These are phyloP conservation scores for Jatropha curcas DNA, from an alignment of 345 rosid genomes.

Conservation along the genomic window DNA sequence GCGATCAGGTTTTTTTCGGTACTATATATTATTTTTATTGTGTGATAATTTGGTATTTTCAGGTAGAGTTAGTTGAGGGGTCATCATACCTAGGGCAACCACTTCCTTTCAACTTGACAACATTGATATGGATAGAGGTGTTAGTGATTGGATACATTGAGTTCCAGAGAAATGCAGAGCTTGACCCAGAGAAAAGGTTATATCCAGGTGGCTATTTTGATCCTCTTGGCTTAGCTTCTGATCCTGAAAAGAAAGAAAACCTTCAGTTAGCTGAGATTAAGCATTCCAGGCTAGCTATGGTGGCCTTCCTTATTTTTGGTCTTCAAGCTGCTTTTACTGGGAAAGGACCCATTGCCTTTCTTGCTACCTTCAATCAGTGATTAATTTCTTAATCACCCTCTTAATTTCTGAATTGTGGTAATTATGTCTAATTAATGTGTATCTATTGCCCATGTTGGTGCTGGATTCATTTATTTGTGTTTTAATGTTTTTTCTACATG, in stretches of 20 bases:
- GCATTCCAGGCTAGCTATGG: constrained; percentile 85
- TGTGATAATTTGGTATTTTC: not conserved
- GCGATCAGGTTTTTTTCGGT: no score
- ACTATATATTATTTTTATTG: no score
- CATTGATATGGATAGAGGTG: constrained; percentile 84
- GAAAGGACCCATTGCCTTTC: constrained; percentile 79
- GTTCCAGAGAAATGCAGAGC: constrained; percentile 68
- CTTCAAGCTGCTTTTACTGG: constrained; percentile 75
- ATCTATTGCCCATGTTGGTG: no score
- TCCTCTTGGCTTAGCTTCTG: constrained; percentile 72
- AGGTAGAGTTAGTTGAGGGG: constrained; percentile 91
- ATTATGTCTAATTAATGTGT: no score
- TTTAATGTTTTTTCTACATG: no score
- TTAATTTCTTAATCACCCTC: no score
- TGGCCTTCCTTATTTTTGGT: constrained; percentile 76
- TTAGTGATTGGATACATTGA: constrained; percentile 62
- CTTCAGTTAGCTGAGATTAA: constrained; percentile 84
- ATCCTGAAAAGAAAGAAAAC: constrained; percentile 61
- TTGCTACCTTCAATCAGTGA: constrained; percentile 62
- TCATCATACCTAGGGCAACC: constrained; percentile 91
- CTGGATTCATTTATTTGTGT: no score
- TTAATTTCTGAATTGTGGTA: no score
- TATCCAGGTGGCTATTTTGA: constrained; percentile 90
- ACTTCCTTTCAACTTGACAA: constrained; percentile 71
- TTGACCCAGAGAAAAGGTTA: constrained; percentile 71